Percentiles rank a stretch among this genome's conserved stretches.
phyloP scores from a whole-genome alignment of 2,329 filamentous ascomycete genomes.

The Aphanocladium album region DNA sequence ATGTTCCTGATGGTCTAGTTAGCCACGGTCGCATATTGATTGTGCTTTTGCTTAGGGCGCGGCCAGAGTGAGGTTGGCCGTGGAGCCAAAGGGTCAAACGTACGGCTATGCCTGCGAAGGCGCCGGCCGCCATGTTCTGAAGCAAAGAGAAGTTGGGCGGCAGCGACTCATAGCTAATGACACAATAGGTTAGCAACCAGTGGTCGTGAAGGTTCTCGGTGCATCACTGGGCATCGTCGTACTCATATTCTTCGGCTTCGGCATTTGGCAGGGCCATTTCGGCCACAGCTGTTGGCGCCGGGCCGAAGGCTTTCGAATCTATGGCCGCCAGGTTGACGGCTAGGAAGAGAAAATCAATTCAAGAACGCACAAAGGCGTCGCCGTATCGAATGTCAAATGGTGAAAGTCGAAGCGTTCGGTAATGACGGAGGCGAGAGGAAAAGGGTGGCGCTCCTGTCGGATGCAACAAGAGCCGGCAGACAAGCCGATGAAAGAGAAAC shows the following conservation, averaged over 20 bases:
- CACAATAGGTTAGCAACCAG: conserved; percentile 4
- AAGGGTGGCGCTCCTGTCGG: conserved; percentile 7
- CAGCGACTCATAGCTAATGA: conserved; percentile 77
- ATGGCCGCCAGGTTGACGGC: conserved; percentile 58
- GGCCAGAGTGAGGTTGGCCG: background rate
- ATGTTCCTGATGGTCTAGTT: conserved; percentile 65
- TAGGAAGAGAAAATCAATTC: conserved; percentile 16
- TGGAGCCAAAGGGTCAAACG: conserved; percentile 25
- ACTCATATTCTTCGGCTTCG: conserved; percentile 65
- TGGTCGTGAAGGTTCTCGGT: background rate
- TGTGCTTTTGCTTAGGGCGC: background rate
- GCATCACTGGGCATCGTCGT: conserved; percentile 28
- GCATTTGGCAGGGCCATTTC: conserved; percentile 64
- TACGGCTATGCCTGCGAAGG: conserved; percentile 95
- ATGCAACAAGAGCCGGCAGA: background rate
- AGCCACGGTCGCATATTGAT: background rate
- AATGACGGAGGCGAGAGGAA: background rate
- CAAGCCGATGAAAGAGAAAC: background rate
- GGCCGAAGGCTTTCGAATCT: conserved; percentile 56
- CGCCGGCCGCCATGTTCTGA: conserved; percentile 93
- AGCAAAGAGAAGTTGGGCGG: conserved; percentile 90
- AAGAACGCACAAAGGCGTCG: background rate
- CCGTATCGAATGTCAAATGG: background rate
- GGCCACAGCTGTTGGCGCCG: conserved; percentile 62
- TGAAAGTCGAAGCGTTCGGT: background rate